Evolutionary conservation across 2,329 filamentous ascomycete species (phyloP).

Genomic region (Fusarium nurragi): DNA sequence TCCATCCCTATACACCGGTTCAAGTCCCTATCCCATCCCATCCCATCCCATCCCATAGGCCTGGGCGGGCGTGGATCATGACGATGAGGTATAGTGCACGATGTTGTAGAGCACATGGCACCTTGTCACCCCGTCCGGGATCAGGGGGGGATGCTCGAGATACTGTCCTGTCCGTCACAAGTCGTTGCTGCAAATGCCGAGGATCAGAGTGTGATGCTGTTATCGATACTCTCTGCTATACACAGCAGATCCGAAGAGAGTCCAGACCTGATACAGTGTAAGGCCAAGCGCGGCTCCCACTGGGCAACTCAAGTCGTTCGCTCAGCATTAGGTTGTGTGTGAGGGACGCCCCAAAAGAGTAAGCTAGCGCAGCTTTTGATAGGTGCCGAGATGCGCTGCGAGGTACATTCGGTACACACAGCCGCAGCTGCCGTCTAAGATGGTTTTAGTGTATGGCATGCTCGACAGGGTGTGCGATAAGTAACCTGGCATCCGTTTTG

Average conservation of each 20-base stretch:
- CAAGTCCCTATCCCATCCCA: background rate
- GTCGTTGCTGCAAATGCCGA: slow-evolving; percentile 5
- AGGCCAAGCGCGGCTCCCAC: slow-evolving; percentile 15
- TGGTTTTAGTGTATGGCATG: slow-evolving; percentile 8
- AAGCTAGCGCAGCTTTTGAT: background rate
- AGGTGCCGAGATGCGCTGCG: background rate
- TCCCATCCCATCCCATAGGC: background rate
- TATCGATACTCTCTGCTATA: background rate
- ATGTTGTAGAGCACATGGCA: slow-evolving; percentile 16
- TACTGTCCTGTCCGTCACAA: background rate
- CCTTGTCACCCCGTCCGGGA: background rate
- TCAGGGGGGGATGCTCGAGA: background rate
- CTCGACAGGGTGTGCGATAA: slow-evolving; percentile 4
- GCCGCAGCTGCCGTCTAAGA: slow-evolving; percentile 36
- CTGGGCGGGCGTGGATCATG: slow-evolving; percentile 18
- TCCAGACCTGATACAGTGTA: slow-evolving; percentile 16
- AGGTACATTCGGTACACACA: slow-evolving; percentile 44
- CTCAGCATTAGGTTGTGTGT: background rate
- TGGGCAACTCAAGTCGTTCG: slow-evolving; percentile 14
- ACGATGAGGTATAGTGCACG: slow-evolving; percentile 29
- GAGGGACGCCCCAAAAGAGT: background rate
- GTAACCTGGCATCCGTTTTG: background rate
- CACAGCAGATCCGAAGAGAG: background rate
- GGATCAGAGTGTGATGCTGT: background rate
- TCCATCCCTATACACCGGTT: background rate